A percentile compares a stretch with the other conserved stretches of the same genome.
Conservation (phyloP, 305 asterid genomes). For the Fraxinus xanthoxyloides region DNA sequence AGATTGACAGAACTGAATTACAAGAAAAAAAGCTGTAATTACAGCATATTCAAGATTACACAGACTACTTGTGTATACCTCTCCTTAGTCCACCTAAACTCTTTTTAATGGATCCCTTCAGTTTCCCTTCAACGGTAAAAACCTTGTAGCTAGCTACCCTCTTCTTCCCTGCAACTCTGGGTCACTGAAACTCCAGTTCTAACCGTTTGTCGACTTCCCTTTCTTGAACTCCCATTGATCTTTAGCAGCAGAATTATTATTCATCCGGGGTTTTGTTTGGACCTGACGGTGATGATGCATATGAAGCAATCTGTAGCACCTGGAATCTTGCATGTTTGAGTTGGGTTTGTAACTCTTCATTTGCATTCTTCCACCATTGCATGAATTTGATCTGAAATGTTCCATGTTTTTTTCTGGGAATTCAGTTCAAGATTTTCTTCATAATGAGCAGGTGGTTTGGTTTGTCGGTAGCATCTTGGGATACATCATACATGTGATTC, state of each 20-base stretch:
- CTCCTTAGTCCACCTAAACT: conserved; percentile 71
- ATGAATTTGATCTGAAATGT: background rate
- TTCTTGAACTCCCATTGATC: conserved; percentile 60
- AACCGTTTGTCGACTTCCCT: conserved; percentile 54
- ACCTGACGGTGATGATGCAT: conserved; percentile 44
- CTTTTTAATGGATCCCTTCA: conserved; percentile 70
- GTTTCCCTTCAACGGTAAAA: conserved; percentile 72
- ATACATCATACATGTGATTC: background rate
- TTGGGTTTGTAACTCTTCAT: conserved; percentile 32
- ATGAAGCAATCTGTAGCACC: conserved; percentile 68
- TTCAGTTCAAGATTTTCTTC: background rate
- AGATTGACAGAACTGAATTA: background rate
- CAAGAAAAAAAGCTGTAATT: background rate
- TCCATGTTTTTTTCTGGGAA: background rate
- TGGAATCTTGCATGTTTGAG: conserved; percentile 56
- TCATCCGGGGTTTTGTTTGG: conserved; percentile 24
- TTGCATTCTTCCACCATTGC: background rate
- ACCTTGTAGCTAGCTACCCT: conserved; percentile 81
- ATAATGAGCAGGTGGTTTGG: background rate
- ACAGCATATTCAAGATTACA: conserved; percentile 21
- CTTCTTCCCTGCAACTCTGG: conserved; percentile 85
- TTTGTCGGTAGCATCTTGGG: background rate
- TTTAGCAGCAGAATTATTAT: conserved; percentile 30
- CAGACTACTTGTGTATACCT: conserved; percentile 50
- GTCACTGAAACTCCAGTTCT: conserved; percentile 58